Base-by-base conservation (phyloP, 257 asterid genomes). In the Primulina eburnea region DNA sequence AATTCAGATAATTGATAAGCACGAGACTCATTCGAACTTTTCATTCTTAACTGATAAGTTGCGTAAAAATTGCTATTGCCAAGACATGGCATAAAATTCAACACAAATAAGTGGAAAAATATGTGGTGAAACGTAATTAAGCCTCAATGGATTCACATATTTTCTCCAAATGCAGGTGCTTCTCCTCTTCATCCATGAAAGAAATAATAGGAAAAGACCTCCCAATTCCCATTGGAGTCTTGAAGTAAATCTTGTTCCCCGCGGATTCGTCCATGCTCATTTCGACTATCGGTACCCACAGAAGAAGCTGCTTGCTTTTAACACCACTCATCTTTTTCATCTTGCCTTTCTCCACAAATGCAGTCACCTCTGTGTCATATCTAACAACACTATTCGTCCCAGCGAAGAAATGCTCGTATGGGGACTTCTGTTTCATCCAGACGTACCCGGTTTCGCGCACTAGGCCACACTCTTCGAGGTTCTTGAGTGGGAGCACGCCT, bases 251-350 rank as follows among this genome's bases (percentile, higher is more conserved):
- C 72, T 85, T 90, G 26, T 83, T 80, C 2, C 32, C 70, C 21
- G 34, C 67, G 64, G 75, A 50, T 57, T 82, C 90, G 63, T 83
- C 93, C 34, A 89, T 70, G 81, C 95, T 88, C 97, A 94, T 91
- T 67, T 94, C 99, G 64, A 82, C 92, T 6, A 91, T 85, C 0
- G 99, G 97, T 70, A 94, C 92, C 99, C 99, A 94, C 20, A 94
- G 8, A n/a, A 94, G 82, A 3, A 94, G 70, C 60, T 94, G 97
- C 67, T 86, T 94, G 66, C 95, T 89, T 90, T 88, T 94, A 65
- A 91, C 79, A 7, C 99, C 99, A 12, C 82, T 91, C 96, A 91
- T 94, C 81, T 83, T 94, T 82, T 87, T 85, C 99, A 94, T 94
- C 89, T 79, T 94, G 5, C 80, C 86, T 80, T 89, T 91, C 85